A percentile compares a stretch with the other conserved stretches of the same genome.
Conservation (phyloP, 2,329 filamentous ascomycete genomes). For the Ceratocystis variospora region DNA sequence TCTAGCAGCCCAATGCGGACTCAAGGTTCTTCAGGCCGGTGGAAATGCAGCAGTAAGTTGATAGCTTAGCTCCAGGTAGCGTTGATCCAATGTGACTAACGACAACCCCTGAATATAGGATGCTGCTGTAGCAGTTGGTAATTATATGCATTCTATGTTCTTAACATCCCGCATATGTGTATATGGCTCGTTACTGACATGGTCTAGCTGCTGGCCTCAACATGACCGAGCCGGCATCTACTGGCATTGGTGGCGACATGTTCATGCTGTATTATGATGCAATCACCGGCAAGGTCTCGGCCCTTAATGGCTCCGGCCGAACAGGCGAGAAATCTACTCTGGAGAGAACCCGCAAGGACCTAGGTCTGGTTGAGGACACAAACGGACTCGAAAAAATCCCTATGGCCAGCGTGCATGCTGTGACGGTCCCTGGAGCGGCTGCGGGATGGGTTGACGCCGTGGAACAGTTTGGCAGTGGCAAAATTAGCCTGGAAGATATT, state of each 20-base stretch:
- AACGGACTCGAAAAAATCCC: constrained; percentile 50
- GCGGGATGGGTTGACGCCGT: constrained; percentile 89
- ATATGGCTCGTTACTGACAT: neutral
- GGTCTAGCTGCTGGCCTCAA: constrained; percentile 69
- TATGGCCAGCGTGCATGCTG: constrained; percentile 60
- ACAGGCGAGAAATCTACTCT: constrained; percentile 56
- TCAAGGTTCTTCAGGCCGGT: constrained; percentile 70
- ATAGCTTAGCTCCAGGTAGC: neutral
- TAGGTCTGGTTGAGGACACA: constrained; percentile 49
- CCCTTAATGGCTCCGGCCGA: constrained; percentile 88
- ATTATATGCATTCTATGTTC: constrained; percentile 23
- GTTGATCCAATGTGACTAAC: constrained; percentile 7
- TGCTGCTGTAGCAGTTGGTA: constrained; percentile 85
- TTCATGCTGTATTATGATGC: constrained; percentile 91
- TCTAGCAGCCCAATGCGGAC: constrained; percentile 73
- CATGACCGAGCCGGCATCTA: constrained; percentile 82
- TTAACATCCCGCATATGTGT: neutral
- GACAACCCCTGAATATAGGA: constrained; percentile 42
- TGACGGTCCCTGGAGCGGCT: constrained; percentile 78
- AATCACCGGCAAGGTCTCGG: constrained; percentile 63
- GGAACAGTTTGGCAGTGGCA: constrained; percentile 79
- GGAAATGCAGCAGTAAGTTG: constrained; percentile 78
- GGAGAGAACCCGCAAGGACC: constrained; percentile 52
- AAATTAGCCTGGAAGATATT: constrained; percentile 61
- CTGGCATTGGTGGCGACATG: constrained; percentile 93